Percentiles rank a stretch among this genome's conserved stretches.
Conservation (phyloP, 1,284 basidiomycete genomes). For the Microbotryum intermedium region DNA sequence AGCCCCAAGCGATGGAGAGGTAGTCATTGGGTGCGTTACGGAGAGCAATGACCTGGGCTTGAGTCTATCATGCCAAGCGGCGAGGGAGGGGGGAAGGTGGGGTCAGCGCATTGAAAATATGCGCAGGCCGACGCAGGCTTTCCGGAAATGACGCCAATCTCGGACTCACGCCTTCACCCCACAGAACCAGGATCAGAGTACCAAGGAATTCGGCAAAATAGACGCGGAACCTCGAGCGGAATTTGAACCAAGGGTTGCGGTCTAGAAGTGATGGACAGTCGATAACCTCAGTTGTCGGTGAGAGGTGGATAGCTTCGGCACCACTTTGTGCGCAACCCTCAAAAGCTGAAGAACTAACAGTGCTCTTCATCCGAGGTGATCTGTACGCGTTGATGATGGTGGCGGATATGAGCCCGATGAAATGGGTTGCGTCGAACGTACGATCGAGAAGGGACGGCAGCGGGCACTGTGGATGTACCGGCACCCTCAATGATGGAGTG, state of each 20-base stretch:
- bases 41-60: constrained; percentile 8
- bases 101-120: neutral
- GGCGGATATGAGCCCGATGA: neutral
- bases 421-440: neutral
- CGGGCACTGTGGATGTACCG: neutral
- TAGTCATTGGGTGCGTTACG: constrained; percentile 2
- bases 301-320: too few relatives aligned
- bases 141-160: neutral
- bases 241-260: neutral
- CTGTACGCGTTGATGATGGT: neutral
- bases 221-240: neutral
- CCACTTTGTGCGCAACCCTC: neutral
- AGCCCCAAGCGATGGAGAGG: constrained; percentile 11
- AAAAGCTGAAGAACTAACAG: neutral
- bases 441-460: neutral
- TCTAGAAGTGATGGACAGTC: neutral
- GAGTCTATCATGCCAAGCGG: neutral
- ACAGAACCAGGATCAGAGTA: constrained; percentile 7
- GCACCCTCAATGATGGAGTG: neutral
- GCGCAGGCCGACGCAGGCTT: neutral
- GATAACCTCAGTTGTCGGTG: neutral
- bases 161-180: constrained; percentile 6
- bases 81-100: neutral
- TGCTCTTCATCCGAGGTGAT: neutral
- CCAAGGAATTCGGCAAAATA: constrained; percentile 14